phyloP scores from a whole-genome alignment of 148 eudicot genomes.

The Dianthus caryophyllus region DNA sequence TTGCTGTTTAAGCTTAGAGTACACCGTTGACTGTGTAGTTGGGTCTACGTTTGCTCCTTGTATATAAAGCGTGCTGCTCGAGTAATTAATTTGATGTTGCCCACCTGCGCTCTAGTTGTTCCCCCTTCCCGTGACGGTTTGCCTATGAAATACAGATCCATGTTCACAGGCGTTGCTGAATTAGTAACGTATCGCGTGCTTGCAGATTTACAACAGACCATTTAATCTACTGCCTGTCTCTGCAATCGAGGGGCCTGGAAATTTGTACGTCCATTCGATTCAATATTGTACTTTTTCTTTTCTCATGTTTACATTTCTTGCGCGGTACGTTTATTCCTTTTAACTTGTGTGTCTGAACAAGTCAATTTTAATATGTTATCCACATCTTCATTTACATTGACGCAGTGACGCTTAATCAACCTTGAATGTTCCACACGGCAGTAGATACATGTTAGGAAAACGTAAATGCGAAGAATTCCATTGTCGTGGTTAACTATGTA shows the following conservation, averaged over 20 bases:
- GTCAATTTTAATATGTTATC: too few species aligned
- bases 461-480: too few species aligned
- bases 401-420: too few species aligned
- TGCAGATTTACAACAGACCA: conserved; percentile 70
- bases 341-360: neutral
- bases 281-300: neutral
- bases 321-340: neutral
- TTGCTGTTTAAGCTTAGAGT: too few species aligned
- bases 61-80: too few species aligned
- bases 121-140: neutral
- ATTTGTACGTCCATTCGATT: conserved; percentile 47
- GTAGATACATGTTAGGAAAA: too few species aligned
- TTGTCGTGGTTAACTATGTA: too few species aligned
- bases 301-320: neutral
- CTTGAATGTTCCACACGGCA: too few species aligned
- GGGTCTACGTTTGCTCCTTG: too few species aligned
- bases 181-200: neutral
- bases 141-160: neutral
- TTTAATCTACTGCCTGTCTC: conserved; percentile 67
- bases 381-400: too few species aligned
- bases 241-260: conserved; percentile 84
- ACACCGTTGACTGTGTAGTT: too few species aligned
- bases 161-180: neutral
- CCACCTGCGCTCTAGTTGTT: neutral
- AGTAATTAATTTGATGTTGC: too few species aligned